Evolutionary conservation across 331 rosid genomes (phyloP).

Genomic region (Stylosanthes scabra): DNA sequence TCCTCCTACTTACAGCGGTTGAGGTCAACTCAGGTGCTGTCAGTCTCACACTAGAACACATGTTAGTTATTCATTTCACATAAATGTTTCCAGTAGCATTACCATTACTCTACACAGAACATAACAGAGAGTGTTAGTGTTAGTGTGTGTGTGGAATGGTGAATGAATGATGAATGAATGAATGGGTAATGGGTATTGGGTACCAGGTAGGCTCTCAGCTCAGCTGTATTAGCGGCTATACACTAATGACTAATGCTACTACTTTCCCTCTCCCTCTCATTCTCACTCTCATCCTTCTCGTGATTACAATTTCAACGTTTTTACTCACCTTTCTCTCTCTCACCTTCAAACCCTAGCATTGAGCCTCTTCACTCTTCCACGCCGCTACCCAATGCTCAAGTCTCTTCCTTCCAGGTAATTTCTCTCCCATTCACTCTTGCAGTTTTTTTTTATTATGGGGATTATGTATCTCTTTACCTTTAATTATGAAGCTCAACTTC

Average conservation of each 20-base stretch:
- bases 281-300: constrained; percentile 61
- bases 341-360: constrained; percentile 42
- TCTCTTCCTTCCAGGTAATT: constrained; percentile 41
- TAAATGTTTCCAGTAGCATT: constrained; percentile 9
- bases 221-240: neutral
- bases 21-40: neutral
- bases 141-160: neutral
- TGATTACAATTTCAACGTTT: constrained; percentile 58
- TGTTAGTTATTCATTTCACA: neutral
- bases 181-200: neutral
- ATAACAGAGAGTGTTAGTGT: no score
- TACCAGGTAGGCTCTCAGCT: neutral
- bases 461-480: neutral
- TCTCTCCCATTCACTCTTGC: neutral
- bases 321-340: constrained; percentile 60
- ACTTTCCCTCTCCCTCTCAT: neutral
- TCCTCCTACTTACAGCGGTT: neutral
- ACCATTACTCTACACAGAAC: neutral
- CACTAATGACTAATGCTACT: neutral
- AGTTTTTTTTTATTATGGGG: constrained; percentile 30
- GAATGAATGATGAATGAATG: no score
- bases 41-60: neutral
- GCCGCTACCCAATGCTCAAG: constrained; percentile 32
- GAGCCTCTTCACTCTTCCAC: constrained; percentile 15
- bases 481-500: constrained; percentile 24